Evolutionary conservation across 2,329 filamentous ascomycete species (phyloP), one percentile per base, ranked within the genome.

Genomic region (Metarhizium anisopliae): DNA sequence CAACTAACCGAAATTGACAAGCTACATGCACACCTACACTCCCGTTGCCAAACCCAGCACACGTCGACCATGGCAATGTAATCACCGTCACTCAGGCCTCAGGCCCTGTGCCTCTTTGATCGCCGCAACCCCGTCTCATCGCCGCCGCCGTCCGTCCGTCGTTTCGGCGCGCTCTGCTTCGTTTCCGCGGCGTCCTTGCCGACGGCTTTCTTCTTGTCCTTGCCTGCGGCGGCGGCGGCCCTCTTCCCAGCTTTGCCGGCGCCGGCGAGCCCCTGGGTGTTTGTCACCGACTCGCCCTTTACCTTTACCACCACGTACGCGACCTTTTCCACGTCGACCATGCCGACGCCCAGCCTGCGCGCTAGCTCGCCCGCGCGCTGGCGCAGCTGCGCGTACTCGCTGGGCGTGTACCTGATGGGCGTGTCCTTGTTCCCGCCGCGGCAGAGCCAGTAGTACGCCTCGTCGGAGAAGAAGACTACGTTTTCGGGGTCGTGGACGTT

Each of bases 391-490:
- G 72, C 68, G 62, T 91, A 93, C 70, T 92, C 88, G 61, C 83
- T 84, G 20, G 72, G 68, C 47, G 77, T 86, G 69, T 94, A 94
- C 69, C 85, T 87, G 67, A 90, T 84, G 38, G 32, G 32, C 29
- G 73, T 69, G 0, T 64, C 70, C 54, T 73, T 77, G 45, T 73
- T 70, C 0, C 77, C 76, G n/a, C 70, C 67, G 65, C 79, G 50
- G 63, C 81, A 81, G 6, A 87, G 70, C 87, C 87, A 93, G 60
- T 84, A 79, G 65, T 85, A 93, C 3, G 85, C 77, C 69, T 94
- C 89, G 64, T 95, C 90, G 2, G 85, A 87, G 70, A 93, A 93
- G 75, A 93, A 93, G 2, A 88, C 79, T 51, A 85, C 76, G 13
- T 72, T 70, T 0, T 74, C 68, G 0, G 85, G 78, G 58, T 84